A percentile compares a stretch with the other conserved stretches of the same genome.
Evolutionary conservation across 2,329 filamentous ascomycete genomes (phyloP).

Genomic region (Colletotrichum sp.): DNA sequence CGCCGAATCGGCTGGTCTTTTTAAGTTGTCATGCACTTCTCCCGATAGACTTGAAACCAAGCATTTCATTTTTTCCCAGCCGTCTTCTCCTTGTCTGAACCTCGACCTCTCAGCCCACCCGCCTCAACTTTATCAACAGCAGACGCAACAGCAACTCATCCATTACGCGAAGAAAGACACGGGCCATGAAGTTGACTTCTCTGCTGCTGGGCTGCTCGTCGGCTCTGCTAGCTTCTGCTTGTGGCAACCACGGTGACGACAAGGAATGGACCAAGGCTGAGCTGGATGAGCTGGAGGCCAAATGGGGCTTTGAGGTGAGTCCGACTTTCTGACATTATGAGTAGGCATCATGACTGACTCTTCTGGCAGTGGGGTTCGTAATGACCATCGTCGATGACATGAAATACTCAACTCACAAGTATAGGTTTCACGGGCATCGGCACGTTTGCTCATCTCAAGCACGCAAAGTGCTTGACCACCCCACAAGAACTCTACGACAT

Average conservation of each 20-base stretch:
- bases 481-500: slow-evolving; percentile 71
- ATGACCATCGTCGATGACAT: not conserved
- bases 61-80: not conserved
- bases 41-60: not conserved
- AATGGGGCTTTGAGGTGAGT: slow-evolving; percentile 62
- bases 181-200: slow-evolving; percentile 15
- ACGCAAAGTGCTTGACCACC: slow-evolving; percentile 72
- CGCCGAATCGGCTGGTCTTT: not conserved
- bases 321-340: not conserved
- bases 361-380: slow-evolving; percentile 17
- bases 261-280: slow-evolving; percentile 55
- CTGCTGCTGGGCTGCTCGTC: slow-evolving; percentile 18
- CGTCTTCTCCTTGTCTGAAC: not conserved
- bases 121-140: not conserved
- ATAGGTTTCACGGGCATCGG: slow-evolving; percentile 73
- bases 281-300: slow-evolving; percentile 56
- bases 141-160: not conserved
- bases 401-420: slow-evolving; percentile 48
- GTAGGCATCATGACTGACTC: not conserved
- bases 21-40: not conserved
- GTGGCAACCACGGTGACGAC: slow-evolving; percentile 38
- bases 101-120: not conserved
- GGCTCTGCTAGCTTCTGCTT: slow-evolving; percentile 31
- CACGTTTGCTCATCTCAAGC: slow-evolving; percentile 74
- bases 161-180: not conserved